A percentile compares a stretch with the other conserved stretches of the same genome.
These are phyloP conservation scores for Ramalina intermedia DNA, from an alignment of 495 filamentous ascomycete genomes.

Conservation along the genomic window DNA sequence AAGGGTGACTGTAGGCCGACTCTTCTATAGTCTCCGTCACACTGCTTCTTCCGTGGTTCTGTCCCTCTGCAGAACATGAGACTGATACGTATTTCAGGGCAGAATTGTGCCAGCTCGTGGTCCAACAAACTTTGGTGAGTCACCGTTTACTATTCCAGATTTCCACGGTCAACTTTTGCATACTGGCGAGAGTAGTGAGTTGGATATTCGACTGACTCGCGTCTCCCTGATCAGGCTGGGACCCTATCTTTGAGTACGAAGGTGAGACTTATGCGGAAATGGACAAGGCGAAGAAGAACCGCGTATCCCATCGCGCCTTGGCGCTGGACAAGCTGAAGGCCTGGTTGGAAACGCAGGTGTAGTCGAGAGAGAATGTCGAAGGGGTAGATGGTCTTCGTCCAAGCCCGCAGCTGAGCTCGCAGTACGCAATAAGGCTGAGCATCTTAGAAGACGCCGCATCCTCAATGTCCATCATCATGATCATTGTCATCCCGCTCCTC, in stretches of 20 bases:
- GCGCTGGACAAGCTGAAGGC: slow-evolving; percentile 71
- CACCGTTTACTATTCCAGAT: not conserved
- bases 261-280: slow-evolving; percentile 96
- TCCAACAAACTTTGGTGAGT: slow-evolving; percentile 67
- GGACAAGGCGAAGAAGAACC: slow-evolving; percentile 84
- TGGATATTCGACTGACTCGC: no score
- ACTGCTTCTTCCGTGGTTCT: not conserved
- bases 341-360: slow-evolving; percentile 42
- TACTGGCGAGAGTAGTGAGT: no score
- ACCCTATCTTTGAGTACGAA: slow-evolving; percentile 89
- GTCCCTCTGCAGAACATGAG: not conserved
- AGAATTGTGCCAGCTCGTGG: slow-evolving; percentile 66
- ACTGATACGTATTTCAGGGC: slow-evolving; percentile 28
- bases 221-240: slow-evolving; percentile 52
- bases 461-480: slow-evolving; percentile 1
- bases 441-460: no score
- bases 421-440: no score
- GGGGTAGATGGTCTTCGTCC: not conserved
- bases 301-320: slow-evolving; percentile 76
- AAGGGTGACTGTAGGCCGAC: slow-evolving; percentile 40
- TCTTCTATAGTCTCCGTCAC: not conserved
- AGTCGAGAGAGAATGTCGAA: not conserved
- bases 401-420: not conserved
- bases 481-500: not conserved
- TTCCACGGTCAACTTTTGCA: not conserved